Percentiles rank a stretch among this genome's conserved stretches.
phyloP scores from a whole-genome alignment of 164 flowering plant genomes.

The Stephania cephalantha region DNA sequence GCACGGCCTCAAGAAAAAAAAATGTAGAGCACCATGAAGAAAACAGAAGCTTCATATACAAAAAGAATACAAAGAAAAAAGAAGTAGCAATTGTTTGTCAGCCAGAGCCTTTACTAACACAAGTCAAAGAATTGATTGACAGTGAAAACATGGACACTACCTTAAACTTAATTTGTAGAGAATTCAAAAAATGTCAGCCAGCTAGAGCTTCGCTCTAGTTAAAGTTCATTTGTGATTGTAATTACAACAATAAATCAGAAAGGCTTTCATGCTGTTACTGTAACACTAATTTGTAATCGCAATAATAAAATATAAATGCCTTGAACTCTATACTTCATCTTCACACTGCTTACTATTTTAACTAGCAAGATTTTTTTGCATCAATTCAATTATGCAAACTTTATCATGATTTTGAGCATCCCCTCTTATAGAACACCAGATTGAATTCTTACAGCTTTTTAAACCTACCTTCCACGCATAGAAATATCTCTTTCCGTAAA shows the following conservation, averaged over 20 bases:
- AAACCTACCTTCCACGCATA: no score
- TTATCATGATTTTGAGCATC: no score
- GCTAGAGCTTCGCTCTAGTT: background rate
- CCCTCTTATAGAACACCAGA: no score
- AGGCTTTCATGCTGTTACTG: no score
- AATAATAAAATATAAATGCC: no score
- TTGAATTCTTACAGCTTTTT: no score
- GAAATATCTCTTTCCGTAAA: no score
- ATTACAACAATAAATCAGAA: background rate
- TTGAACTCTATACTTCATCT: background rate
- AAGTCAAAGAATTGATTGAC: background rate
- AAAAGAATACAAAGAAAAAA: constrained; percentile 10
- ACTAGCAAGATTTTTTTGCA: background rate
- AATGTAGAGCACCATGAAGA: background rate
- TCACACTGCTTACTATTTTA: background rate
- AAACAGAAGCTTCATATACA: constrained; percentile 3
- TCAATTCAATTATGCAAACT: background rate
- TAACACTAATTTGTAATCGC: no score
- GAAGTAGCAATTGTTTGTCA: constrained; percentile 6
- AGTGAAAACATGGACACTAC: constrained; percentile 2
- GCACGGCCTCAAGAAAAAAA: no score
- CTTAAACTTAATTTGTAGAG: background rate
- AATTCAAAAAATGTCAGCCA: constrained; percentile 11
- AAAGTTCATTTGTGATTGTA: constrained; percentile 4
- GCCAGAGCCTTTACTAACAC: background rate